Base-by-base conservation (phyloP, 2,329 filamentous ascomycete genomes). In the Tolypocladium tundrense region DNA sequence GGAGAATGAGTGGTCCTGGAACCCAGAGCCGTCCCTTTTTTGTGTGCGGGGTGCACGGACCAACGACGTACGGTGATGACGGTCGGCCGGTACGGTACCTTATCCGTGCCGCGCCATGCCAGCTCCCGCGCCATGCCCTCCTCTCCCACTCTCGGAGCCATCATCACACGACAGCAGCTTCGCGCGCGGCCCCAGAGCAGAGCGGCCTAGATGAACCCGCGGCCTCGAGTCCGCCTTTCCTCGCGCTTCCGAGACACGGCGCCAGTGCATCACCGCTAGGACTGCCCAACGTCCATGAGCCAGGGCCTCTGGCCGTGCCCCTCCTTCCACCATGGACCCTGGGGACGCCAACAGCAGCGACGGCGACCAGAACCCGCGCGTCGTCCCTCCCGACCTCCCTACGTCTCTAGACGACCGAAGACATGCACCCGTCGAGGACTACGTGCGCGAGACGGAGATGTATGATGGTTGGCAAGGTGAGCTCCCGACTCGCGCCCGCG, bases 401-500 rank as follows among this genome's bases (percentile, higher is more conserved):
- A 94, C 84, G 64, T 96, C 92, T 14, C 83, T 99, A 57, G 88
- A 99, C 72, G 94, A 99, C 76, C 85, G 94, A 60, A 84, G 87
- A 65, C 80, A 80, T 67, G 82, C 88, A 40, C 82, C 86, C 4
- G 79, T 77, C 53, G 85, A 87, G 59, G 66, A 69, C 61, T 82
- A 86, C 62, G 81, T 88, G 58, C 80, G 81, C 43, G 94, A 97
- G 78, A 96, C 92, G 45, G 94, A 97, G 78, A 91, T 97, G 77
- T 99, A 97, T 72, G 94, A 99, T 81, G 94, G 91, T 65, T 99
- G 94, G 94, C 91, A 97, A 86, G 93, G 93, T 80, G 64, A 61
- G 77, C 59, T 59, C 57, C 60, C 35, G 52, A 48, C 9, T 31
- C 52, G 45, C 40, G 45, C 54, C 35, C 37, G 39, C 55, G 31